Conservation (phyloP, 352 stramenopile species). For the Globisporangium acanthophoron region DNA sequence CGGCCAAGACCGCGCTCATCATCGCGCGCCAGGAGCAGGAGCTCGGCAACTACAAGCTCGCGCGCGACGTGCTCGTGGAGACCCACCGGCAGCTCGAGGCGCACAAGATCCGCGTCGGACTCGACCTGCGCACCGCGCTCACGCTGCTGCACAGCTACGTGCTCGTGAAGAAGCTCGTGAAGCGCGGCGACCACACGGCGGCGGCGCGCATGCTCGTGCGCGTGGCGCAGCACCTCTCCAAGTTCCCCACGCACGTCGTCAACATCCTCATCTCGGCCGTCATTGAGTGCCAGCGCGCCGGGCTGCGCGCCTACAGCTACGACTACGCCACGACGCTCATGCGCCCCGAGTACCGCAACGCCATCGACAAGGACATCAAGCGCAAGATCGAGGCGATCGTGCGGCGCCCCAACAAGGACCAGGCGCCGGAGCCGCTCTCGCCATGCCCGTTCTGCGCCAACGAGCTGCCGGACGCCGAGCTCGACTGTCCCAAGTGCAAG, state of each 20-base stretch:
- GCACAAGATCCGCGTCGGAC: conserved; percentile 85
- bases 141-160: conserved; percentile 93
- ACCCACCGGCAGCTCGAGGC: conserved; percentile 82
- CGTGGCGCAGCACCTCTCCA: conserved; percentile 89
- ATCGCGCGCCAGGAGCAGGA: conserved; percentile 92
- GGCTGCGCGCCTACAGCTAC: conserved; percentile 87
- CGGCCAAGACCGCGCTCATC: conserved; percentile 92
- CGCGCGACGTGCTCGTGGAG: conserved; percentile 90
- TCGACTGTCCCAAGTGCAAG: conserved; percentile 90
- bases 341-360: conserved; percentile 83
- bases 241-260: conserved; percentile 88
- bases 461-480: conserved; percentile 77
- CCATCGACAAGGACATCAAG: conserved; percentile 88
- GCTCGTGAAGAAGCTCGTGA: conserved; percentile 91
- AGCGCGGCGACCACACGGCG: conserved; percentile 75
- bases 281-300: conserved; percentile 91
- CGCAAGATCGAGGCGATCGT: conserved; percentile 95
- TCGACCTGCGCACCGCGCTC: conserved; percentile 82
- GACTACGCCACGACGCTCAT: conserved; percentile 91
- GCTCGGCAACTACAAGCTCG: conserved; percentile 90
- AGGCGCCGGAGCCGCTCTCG: conserved; percentile 53
- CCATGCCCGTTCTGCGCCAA: conserved; percentile 83
- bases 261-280: conserved; percentile 92
- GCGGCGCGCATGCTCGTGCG: conserved; percentile 88
- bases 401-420: conserved; percentile 87